Percentiles rank a stretch among this genome's conserved stretches.
Evolutionary conservation across 1,139 yeast genomes (phyloP).

Genomic region (Debaryomycetaceae sp.): DNA sequence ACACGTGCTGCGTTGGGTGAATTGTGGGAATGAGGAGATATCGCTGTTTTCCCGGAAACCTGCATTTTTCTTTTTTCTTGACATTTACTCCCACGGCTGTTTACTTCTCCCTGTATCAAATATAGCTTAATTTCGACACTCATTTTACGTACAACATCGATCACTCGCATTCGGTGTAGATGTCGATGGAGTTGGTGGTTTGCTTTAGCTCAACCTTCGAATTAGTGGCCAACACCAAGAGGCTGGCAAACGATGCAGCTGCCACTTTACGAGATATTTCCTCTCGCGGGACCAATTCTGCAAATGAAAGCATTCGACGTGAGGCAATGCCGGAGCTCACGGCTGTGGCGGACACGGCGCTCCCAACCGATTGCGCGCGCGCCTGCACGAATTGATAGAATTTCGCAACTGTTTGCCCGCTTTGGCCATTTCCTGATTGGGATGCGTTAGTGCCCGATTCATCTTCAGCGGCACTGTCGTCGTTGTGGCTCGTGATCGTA

Average conservation of each 20-base stretch:
- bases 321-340: background rate
- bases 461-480: background rate
- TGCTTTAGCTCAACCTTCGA: background rate
- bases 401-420: background rate
- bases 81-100: too few species aligned
- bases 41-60: too few species aligned
- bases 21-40: too few species aligned
- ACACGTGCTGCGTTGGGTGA: too few species aligned
- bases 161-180: constrained; percentile 1
- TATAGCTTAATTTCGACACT: too few species aligned
- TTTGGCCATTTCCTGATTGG: constrained; percentile 2
- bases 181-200: background rate
- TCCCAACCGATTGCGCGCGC: constrained; percentile 3
- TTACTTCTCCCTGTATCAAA: too few species aligned
- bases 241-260: constrained; percentile 35
- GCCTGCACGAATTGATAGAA: constrained; percentile 4
- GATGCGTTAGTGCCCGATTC: constrained; percentile 5
- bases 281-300: background rate
- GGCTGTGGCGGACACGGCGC: background rate
- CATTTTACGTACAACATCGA: too few species aligned
- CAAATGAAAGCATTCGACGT: constrained; percentile 3
- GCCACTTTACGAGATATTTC: constrained; percentile 21
- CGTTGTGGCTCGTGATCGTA: constrained; percentile 5
- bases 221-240: constrained; percentile 32
- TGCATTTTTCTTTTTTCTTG: too few species aligned